Conservation (phyloP, 1,284 basidiomycete genomes). For the Bjerkandera adusta region DNA sequence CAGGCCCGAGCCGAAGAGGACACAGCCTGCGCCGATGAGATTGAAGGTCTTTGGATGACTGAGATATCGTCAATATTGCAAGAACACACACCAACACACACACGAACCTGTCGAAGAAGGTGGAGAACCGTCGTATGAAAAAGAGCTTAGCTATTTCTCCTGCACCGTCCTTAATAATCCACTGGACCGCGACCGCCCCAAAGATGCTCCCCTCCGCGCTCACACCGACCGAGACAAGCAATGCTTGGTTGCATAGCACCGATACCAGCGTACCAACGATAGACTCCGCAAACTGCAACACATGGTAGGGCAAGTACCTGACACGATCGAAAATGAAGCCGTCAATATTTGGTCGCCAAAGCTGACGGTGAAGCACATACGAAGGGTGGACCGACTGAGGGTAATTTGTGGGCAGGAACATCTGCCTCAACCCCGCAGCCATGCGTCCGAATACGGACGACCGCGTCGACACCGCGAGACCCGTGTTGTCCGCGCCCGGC, state of each 20-base stretch:
- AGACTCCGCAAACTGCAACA: conserved; percentile 30
- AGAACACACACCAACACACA: neutral
- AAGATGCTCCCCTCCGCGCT: conserved; percentile 32
- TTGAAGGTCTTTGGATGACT: conserved; percentile 32
- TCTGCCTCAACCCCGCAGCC: conserved; percentile 29
- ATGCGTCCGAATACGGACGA: conserved; percentile 21
- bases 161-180: conserved; percentile 34
- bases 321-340: neutral
- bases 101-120: conserved; percentile 28
- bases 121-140: conserved; percentile 31
- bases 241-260: conserved; percentile 32
- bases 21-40: conserved; percentile 25
- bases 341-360: neutral
- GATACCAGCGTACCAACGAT: conserved; percentile 28
- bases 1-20: conserved; percentile 26
- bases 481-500: conserved; percentile 11
- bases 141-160: conserved; percentile 33
- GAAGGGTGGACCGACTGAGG: conserved; percentile 32
- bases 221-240: conserved; percentile 30
- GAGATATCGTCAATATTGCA: neutral
- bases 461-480: conserved; percentile 9
- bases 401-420: conserved; percentile 33
- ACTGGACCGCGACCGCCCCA: conserved; percentile 33
- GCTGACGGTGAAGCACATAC: conserved; percentile 21
- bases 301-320: conserved; percentile 30